Conservation (phyloP, 2,329 filamentous ascomycete genomes). For the Dothiorella sarmentorum region DNA sequence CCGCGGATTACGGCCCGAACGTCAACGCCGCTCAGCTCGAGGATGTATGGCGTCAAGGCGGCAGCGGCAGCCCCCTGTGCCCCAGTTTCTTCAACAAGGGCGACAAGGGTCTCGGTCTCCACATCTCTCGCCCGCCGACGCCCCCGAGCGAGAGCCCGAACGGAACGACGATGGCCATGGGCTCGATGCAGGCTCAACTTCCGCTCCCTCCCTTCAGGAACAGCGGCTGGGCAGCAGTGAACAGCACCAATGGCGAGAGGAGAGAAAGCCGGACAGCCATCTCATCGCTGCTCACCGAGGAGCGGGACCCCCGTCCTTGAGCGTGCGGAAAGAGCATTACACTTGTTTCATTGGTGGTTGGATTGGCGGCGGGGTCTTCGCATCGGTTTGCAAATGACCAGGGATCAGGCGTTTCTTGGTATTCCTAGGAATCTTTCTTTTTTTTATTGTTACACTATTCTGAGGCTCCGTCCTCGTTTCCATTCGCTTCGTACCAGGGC, state of each 20-base stretch:
- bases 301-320: slow-evolving; percentile 12
- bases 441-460: neutral
- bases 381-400: neutral
- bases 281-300: slow-evolving; percentile 13
- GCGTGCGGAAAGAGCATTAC: neutral
- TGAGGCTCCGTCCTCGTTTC: neutral
- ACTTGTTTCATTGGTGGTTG: neutral
- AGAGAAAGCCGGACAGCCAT: slow-evolving; percentile 12
- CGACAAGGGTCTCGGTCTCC: slow-evolving; percentile 3
- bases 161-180: neutral
- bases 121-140: slow-evolving; percentile 14
- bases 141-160: slow-evolving; percentile 14
- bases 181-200: slow-evolving; percentile 1
- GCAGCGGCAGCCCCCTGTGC: slow-evolving; percentile 8
- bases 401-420: neutral
- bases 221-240: slow-evolving; percentile 1
- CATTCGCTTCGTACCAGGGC: slow-evolving; percentile 9
- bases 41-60: slow-evolving; percentile 57
- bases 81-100: slow-evolving; percentile 10
- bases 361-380: neutral
- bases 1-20: slow-evolving; percentile 66
- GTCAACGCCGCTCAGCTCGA: slow-evolving; percentile 63
- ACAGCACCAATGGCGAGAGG: neutral
- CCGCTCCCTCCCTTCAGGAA: neutral
- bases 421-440: neutral